Percentiles rank a stretch among this genome's conserved stretches.
Evolutionary conservation across 2,329 filamentous ascomycete species (phyloP).

Genomic region (Exophiala phaeomuriformis): DNA sequence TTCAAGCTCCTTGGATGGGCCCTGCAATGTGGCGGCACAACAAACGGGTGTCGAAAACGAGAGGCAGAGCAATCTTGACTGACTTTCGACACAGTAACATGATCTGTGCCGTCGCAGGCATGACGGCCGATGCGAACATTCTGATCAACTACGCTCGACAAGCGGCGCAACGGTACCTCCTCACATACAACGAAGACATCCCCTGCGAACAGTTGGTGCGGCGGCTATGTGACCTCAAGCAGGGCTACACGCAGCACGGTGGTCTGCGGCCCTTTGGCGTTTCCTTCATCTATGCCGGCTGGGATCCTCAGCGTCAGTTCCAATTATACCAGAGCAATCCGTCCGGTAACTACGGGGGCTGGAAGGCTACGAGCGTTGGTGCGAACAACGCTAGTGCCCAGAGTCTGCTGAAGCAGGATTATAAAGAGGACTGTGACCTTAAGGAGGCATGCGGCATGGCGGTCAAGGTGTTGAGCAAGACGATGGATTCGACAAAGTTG

Average conservation of each 20-base stretch:
- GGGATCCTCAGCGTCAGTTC: conserved; percentile 92
- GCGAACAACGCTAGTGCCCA: conserved; percentile 98
- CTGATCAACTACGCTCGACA: conserved; percentile 99
- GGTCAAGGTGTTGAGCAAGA: conserved; percentile 99
- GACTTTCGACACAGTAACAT: conserved; percentile 65
- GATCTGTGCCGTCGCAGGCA: conserved; percentile 98
- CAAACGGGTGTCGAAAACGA: too few species aligned
- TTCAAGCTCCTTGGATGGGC: not conserved
- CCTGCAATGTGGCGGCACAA: too few species aligned
- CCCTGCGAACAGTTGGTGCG: conserved; percentile 98
- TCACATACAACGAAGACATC: conserved; percentile 99
- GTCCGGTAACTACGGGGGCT: conserved; percentile 96
- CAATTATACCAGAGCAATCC: conserved; percentile 99
- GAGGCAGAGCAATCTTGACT: not conserved
- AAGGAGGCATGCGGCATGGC: conserved; percentile 96
- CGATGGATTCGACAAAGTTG: conserved; percentile 98
- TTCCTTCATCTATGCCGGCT: conserved; percentile 98
- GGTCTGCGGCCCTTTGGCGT: conserved; percentile 97
- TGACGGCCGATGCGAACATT: conserved; percentile 99
- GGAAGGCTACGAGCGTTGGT: conserved; percentile 96
- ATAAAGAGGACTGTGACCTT: conserved; percentile 94
- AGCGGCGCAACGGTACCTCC: conserved; percentile 92
- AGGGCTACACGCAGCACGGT: conserved; percentile 98
- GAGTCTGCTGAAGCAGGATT: conserved; percentile 96
- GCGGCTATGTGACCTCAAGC: conserved; percentile 93